Evolutionary conservation across 306 rosid species (phyloP).

Genomic region (Medicago arabica): DNA sequence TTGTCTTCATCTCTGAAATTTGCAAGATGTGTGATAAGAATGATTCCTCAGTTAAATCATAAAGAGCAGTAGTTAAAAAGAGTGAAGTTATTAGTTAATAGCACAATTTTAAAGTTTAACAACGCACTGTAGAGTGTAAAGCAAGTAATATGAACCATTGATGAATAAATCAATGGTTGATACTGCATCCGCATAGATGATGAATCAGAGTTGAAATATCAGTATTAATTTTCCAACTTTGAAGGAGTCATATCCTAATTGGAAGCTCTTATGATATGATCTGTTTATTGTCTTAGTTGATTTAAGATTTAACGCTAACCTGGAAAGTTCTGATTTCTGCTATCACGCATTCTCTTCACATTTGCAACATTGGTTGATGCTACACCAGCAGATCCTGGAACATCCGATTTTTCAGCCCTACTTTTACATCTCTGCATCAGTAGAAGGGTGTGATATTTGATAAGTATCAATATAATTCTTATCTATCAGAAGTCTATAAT

Average conservation of each 20-base stretch:
- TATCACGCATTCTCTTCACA: slow-evolving; percentile 60
- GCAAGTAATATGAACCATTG: not conserved
- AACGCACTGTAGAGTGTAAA: not conserved
- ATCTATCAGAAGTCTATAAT: slow-evolving; percentile 3
- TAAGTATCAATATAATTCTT: slow-evolving; percentile 8
- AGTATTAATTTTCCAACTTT: slow-evolving; percentile 1
- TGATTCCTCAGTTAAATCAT: slow-evolving; percentile 11
- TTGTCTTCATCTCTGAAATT: slow-evolving; percentile 78
- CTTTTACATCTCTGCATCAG: slow-evolving; percentile 65
- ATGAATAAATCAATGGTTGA: slow-evolving; percentile 8
- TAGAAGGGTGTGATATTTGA: slow-evolving; percentile 37
- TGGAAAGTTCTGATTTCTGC: slow-evolving; percentile 67
- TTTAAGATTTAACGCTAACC: slow-evolving; percentile 59
- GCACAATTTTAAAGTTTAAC: not conserved
- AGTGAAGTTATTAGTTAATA: not conserved
- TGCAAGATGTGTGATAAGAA: slow-evolving; percentile 37
- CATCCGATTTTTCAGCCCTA: slow-evolving; percentile 53
- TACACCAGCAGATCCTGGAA: slow-evolving; percentile 51
- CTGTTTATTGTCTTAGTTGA: not conserved
- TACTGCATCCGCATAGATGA: not conserved
- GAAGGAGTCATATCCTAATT: not conserved
- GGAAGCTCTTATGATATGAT: slow-evolving; percentile 5
- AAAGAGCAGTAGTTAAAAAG: not conserved
- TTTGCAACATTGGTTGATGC: slow-evolving; percentile 58
- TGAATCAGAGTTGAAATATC: not conserved